Evolutionary conservation across 2,329 filamentous ascomycete genomes (phyloP), one percentile per base, ranked within the genome.

Genomic region (Diaporthe capsici): DNA sequence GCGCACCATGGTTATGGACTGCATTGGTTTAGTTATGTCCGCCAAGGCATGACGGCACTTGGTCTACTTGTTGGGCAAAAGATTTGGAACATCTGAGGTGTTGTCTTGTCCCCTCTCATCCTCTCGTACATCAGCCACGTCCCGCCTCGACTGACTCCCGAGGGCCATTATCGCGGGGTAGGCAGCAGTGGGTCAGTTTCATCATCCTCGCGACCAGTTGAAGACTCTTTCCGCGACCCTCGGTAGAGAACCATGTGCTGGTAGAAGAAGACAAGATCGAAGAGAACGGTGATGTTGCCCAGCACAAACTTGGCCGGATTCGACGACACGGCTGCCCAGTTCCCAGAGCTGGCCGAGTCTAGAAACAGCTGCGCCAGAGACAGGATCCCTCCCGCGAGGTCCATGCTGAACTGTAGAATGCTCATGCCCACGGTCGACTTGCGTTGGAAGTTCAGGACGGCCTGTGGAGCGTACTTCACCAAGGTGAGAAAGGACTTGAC

Each of bases 221-320:
- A 28, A 28, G n/a, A 53, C 49, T 13, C 9, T 28, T 7, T 53
- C n/a, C n/a, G n/a, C n/a, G n/a, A n/a, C 15, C 49, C n/a, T 25
- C 49, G 49, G 49, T 53, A 53, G n/a, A 53, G 49, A 28, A 53
- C 15, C n/a, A 53, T 53, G 28, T 70, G 44, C 55, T 74, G 73
- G 34, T 57, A 61, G 37, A 74, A 60, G 53, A 37, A 60, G 12
- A 74, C 28, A 4, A 74, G 28, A 31, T 74, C 65, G 42, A 74
- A 74, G 39, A 74, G 25, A 13, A 74, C 31, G n/a, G 73, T 74
- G 42, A 74, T 28, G 17, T 71, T 74, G 39, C 61, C 65, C n/a
- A 74, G 57, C 37, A 55, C 65, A 42, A 74, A 74, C n/a, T 74
- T 74, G 53, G 73, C 73, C 10, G 65, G 73, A 42, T 74, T 74